Evolutionary conservation across 352 stramenopile genomes (phyloP), one percentile per base, ranked within the genome.

Genomic region (Phytophthora vignae): DNA sequence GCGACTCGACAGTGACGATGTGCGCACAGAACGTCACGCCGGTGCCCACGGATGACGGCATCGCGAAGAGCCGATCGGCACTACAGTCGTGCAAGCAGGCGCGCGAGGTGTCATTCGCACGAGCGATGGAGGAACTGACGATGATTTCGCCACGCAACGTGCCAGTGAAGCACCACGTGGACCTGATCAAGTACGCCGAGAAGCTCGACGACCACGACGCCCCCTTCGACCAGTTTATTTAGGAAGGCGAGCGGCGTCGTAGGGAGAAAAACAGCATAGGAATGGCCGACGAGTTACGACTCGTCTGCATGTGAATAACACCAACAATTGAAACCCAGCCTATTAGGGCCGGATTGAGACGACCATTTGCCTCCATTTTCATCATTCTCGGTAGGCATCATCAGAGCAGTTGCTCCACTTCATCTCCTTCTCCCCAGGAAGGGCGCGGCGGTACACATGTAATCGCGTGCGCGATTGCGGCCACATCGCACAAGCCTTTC

Each of bases 121-220:
- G 78, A 57, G 88, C 88, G 4, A 95, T 95, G 88, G 84, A 84
- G 42, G 82, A 85, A 25, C 70, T 95, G 57, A 93, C 78, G 73
- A 90, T 86, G 74, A 88, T 95, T 50, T 93, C 88, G 58, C 88
- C 86, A 38, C 85, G 88, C 62, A 83, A 93, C 73, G 76, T 90
- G 60, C 88, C 88, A 31, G 83, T 95, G 69, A 90, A 90, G 74
- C 84, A 91, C 64, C 83, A 85, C 67, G 77, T 95, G 42, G 88
- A 95, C 64, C 64, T 95, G 52, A 95, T 95, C 81, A 91, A 95
- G 83, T 93, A 93, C 67, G 88, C 88, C 21, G 88, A 91, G 68
- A 79, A 92, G 64, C 82, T 95, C 8, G 87, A 94, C 61, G 80
- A 93, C 71, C 70, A 87, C 62, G 82, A 90, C 59, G 38, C 78